Percentiles rank a stretch among this genome's conserved stretches.
Conservation (phyloP, 2,329 filamentous ascomycete species). For the Hymenoscyphus scutula region DNA sequence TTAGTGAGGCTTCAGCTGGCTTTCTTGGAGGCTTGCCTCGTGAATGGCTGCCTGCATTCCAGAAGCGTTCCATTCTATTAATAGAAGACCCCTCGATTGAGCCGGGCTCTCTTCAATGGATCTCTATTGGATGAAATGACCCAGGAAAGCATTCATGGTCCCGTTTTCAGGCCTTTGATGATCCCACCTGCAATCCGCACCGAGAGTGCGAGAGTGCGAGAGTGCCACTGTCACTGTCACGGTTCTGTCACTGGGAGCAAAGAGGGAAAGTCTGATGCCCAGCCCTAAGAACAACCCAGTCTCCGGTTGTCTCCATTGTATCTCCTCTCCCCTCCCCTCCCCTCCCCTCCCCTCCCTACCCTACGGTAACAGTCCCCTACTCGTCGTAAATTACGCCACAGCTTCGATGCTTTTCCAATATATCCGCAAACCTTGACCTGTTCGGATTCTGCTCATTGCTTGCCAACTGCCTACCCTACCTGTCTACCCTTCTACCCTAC, state of each 20-base stretch:
- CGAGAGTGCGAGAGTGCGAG: too few relatives aligned
- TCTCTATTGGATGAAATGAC: neutral
- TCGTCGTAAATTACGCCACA: constrained; percentile 3
- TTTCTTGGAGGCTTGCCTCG: neutral
- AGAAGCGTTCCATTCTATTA: neutral
- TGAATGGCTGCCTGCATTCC: neutral
- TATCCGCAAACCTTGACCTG: constrained; percentile 7
- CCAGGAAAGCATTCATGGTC: neutral
- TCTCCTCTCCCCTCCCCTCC: neutral
- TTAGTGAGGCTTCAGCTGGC: neutral
- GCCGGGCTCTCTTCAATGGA: neutral
- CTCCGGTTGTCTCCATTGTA: neutral
- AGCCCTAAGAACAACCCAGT: neutral
- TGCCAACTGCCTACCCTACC: neutral
- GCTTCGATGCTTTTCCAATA: constrained; percentile 1
- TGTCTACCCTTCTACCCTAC: too few relatives aligned
- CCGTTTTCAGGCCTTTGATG: constrained; percentile 19
- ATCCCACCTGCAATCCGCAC: constrained; percentile 8
- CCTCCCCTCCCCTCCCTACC: too few relatives aligned
- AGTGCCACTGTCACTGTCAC: too few relatives aligned
- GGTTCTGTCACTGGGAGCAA: neutral
- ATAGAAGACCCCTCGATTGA: neutral
- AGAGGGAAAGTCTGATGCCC: constrained; percentile 3
- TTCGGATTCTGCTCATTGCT: neutral
- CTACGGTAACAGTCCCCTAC: constrained; percentile 3